Base-by-base conservation (phyloP, 106 monocot species). In the Dendrobium chrysotoxum region DNA sequence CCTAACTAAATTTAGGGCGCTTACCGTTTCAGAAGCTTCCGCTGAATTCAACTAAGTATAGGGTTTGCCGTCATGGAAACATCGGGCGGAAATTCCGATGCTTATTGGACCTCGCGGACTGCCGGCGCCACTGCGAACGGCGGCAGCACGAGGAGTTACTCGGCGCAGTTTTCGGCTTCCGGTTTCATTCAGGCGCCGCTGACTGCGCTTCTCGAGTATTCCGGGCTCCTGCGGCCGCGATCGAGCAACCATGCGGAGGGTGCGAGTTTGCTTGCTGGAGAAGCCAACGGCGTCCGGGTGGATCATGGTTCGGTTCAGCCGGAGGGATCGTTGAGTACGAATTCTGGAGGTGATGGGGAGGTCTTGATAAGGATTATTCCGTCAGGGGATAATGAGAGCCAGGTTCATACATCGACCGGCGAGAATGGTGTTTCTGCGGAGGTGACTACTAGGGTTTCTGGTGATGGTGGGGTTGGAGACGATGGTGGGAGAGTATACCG, bases 321-420 rank as follows among this genome's bases (percentile, higher is more conserved):
- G 23, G 81, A 75, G 8, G 83, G 81, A 45, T 17, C 80, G 20
- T 75, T 75, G 16, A 83, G 7, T 41, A 18, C 86, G 0, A 38
- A 31, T 39, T 30, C 57, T 6, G 77, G 75, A 0, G 88, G 84
- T 16, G 87, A 78, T 18, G 95, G 90, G 7, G 95, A 95, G 86
- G 89, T 92, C 15, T 87, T 88, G 26, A 95, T 95, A 78, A 80
- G 95, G 86, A 95, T 95, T 44, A 88, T 98, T 5, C 92, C 90
- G 7, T 41, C 70, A 1, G 89, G 82, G 2, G 92, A 94, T 80
- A 87, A 87, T 18, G 85, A 86, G 73, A 64, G 72, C 35, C 39
- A 77, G 44, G 78, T 45, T 26, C 80, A 74, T 35, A 77, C 44
- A 18, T 76, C 64, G 38, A 83, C 54, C 10, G 66, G 81, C 75